Base-by-base conservation (phyloP, 192 early-diverging fungal species). In the Phlyctochytrium bullatum region DNA sequence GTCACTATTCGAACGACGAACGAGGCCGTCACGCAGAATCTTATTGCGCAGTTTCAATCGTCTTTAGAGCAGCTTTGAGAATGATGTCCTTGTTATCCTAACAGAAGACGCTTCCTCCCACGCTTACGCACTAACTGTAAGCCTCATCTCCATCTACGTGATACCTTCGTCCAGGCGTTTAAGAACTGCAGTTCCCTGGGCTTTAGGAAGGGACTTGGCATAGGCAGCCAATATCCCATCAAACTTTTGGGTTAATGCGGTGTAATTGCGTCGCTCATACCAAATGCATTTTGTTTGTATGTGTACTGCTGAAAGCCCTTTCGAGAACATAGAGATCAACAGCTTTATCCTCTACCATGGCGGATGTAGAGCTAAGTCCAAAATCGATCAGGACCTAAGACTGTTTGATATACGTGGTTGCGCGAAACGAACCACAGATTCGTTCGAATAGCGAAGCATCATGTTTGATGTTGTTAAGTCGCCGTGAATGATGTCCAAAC, bases 261-360 rank as follows among this genome's bases (percentile, higher is more conserved):
- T 50, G 40, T 50, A n/a, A 50, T 50, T 14, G 10, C 12, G n/a
- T 10, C 40, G n/a, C 40, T 14, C 40, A n/a, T 50, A 50, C 40
- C 12, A 50, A 50, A 10, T 10, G n/a, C n/a, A n/a, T 50, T n/a
- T 14, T 10, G n/a, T 50, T 50, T 50, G 93, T 93, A 78, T 99
- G 97, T 3, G 96, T 98, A 74, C 93, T 96, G 3, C 82, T 69
- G 65, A 99, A 89, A 1, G 95, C 91, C 24, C 93, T 78, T 73
- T 99, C 95, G 24, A 99, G 85, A n/a, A 99, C 97, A 80, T 99
- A 99, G 51, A 99, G 83, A 81, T 99, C 97, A 0, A 99, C 97
- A 2, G 92, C 97, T 75, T 97, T 97, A 78, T 99, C 97, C 72
- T 99, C 97, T 20, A 81, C 74, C 71, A 95, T 78, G 27, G 75